Evolutionary conservation across 208 protist genomes (phyloP), one percentile per base, ranked within the genome.

Genomic region (Phytomonas francai): DNA sequence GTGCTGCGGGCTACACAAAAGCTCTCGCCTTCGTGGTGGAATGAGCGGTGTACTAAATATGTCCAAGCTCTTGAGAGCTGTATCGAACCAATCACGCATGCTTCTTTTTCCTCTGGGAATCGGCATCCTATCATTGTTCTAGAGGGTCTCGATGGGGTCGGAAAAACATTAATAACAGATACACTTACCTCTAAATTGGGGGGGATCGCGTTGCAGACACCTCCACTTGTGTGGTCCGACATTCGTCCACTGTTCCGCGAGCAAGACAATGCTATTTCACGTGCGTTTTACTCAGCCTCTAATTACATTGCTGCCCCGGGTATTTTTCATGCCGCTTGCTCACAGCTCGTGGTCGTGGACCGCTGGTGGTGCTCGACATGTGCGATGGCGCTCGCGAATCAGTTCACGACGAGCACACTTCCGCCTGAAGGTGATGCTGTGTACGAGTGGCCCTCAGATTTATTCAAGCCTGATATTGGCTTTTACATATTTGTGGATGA

Each of bases 301-400:
- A 92, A 92, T 59, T 92, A 92, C 60, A 14, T 89, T 0, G 87
- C 83, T 0, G 87, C 80, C n/a, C 71, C 45, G 49, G 33, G 58
- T 14, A 87, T 86, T 22, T 14, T 31, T 42, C 7, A 51, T 7
- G 32, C 22, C 14, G 71, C 58, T 42, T 32, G 42, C 36, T 22
- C 59, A 49, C 33, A 56, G 4, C 27, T 77, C 27, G 80, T 92
- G 0, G 70, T 92, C 27, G 80, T 92, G 58, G 87, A 92, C 32
- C 80, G 87, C 27, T 92, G 87, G 84, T 92, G 83, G 83, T 80
- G 74, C 71, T 89, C 83, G 12, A 92, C 87, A 12, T 88, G 83
- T 66, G 81, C 81, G 36, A 92, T 92, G 87, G 80, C 87, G 16
- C 73, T 92, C 27, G 83, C 83, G 2, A 83, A 88, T 62, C 19